phyloP scores from a whole-genome alignment of 2,329 filamentous ascomycete genomes.

The Aspergillus niger region DNA sequence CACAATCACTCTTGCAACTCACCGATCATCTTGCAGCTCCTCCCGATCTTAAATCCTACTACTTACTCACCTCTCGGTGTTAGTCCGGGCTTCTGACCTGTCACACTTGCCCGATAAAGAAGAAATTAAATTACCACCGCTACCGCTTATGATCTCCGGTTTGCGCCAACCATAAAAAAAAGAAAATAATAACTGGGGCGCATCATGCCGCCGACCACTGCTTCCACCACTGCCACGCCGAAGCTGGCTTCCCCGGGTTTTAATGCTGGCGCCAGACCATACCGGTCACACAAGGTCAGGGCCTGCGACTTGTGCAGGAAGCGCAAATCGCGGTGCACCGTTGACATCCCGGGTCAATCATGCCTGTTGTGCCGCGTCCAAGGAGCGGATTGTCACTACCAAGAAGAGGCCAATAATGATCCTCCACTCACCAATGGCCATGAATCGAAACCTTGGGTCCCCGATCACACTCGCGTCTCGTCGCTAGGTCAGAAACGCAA shows the following conservation, averaged over 20 bases:
- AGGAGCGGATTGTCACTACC: constrained; percentile 59
- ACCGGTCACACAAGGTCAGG: constrained; percentile 63
- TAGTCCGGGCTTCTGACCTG: background rate
- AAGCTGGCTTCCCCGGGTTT: constrained; percentile 40
- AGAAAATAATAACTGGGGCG: constrained; percentile 9
- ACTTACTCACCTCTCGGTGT: background rate
- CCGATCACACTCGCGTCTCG: constrained; percentile 28
- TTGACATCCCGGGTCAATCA: constrained; percentile 54
- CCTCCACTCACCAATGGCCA: constrained; percentile 27
- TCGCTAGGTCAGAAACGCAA: constrained; percentile 40
- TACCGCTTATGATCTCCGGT: background rate
- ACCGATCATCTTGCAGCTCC: background rate
- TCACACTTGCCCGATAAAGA: background rate
- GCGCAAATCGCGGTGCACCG: constrained; percentile 63
- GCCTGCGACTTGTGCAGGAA: constrained; percentile 63
- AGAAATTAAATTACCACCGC: background rate
- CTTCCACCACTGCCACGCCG: constrained; percentile 32
- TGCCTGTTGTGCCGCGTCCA: constrained; percentile 63
- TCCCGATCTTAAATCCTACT: background rate
- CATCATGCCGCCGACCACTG: constrained; percentile 37
- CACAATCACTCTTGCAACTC: background rate
- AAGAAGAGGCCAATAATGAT: constrained; percentile 40
- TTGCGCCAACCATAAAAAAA: background rate
- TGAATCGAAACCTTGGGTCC: constrained; percentile 33
- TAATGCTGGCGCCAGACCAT: constrained; percentile 54